phyloP scores from a whole-genome alignment of 2,329 filamentous ascomycete genomes.

The Cadophora sp. region DNA sequence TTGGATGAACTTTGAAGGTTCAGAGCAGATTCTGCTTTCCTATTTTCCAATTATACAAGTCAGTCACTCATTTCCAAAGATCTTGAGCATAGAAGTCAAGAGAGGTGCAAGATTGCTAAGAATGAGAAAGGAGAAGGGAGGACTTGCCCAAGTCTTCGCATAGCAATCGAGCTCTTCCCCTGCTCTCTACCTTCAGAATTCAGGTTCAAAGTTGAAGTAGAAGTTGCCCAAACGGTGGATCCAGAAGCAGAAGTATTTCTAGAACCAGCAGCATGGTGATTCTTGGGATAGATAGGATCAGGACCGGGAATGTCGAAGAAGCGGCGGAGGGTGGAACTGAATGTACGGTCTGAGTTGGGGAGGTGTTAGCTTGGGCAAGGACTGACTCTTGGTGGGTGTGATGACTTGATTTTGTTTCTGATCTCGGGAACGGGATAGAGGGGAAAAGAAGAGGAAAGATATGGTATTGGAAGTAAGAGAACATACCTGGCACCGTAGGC shows the following conservation, averaged over 20 bases:
- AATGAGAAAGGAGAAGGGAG: background rate
- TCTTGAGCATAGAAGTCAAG: no score
- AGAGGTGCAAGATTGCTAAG: background rate
- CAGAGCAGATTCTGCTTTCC: background rate
- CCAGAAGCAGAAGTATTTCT: background rate
- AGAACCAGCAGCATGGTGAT: no score
- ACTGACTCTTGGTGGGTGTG: no score
- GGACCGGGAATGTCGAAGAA: background rate
- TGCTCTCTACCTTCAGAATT: background rate
- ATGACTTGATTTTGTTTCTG: no score
- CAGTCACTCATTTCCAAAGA: background rate
- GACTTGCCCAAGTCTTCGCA: background rate
- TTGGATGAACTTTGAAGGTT: background rate
- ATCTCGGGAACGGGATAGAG: no score
- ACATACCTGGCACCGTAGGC: background rate
- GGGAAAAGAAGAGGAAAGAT: background rate
- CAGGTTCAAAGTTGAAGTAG: background rate
- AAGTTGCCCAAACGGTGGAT: background rate
- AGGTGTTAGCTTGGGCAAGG: background rate
- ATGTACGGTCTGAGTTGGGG: background rate
- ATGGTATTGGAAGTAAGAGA: background rate
- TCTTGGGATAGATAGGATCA: background rate
- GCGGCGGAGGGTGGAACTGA: constrained; percentile 1
- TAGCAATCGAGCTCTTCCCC: background rate
- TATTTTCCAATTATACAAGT: background rate